Evolutionary conservation across 2,329 filamentous ascomycete species (phyloP).

Genomic region (Aspergillus caelatus): DNA sequence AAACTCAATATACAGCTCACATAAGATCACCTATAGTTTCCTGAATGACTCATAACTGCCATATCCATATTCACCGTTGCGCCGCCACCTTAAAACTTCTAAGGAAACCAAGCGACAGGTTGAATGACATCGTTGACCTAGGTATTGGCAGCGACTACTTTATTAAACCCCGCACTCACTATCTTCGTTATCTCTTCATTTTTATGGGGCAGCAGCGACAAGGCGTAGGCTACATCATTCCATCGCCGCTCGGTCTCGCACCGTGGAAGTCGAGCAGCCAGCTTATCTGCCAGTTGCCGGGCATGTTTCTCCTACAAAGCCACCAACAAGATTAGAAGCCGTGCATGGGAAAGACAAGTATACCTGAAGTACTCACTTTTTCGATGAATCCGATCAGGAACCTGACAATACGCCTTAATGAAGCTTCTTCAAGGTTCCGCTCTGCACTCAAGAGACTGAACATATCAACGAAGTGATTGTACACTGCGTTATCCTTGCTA

Average conservation of each 20-base stretch:
- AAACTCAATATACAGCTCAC: neutral
- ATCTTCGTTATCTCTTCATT: conserved; percentile 51
- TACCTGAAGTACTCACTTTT: conserved; percentile 65
- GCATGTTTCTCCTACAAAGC: conserved; percentile 86
- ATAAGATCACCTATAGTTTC: neutral
- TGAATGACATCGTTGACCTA: conserved; percentile 33
- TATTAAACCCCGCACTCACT: conserved; percentile 55
- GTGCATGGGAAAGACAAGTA: neutral
- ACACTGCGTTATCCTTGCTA: conserved; percentile 97
- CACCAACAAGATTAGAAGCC: neutral
- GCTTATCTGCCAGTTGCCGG: conserved; percentile 87
- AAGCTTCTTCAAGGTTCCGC: conserved; percentile 77
- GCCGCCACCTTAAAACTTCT: conserved; percentile 2
- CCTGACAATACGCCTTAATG: conserved; percentile 82
- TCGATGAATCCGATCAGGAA: conserved; percentile 96
- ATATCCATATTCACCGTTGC: neutral
- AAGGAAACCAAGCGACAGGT: conserved; percentile 19
- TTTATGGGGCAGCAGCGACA: conserved; percentile 81
- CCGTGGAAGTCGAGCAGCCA: conserved; percentile 79
- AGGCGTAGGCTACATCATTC: conserved; percentile 93
- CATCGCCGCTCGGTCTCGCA: conserved; percentile 94
- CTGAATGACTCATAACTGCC: neutral
- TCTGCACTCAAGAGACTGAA: conserved; percentile 90
- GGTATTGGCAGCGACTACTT: conserved; percentile 66
- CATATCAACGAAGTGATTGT: conserved; percentile 99